A percentile compares a stretch with the other conserved stretches of the same genome.
These are phyloP conservation scores for Magnolia sinica DNA, from an alignment of 164 flowering plant genomes.

Conservation along the genomic window DNA sequence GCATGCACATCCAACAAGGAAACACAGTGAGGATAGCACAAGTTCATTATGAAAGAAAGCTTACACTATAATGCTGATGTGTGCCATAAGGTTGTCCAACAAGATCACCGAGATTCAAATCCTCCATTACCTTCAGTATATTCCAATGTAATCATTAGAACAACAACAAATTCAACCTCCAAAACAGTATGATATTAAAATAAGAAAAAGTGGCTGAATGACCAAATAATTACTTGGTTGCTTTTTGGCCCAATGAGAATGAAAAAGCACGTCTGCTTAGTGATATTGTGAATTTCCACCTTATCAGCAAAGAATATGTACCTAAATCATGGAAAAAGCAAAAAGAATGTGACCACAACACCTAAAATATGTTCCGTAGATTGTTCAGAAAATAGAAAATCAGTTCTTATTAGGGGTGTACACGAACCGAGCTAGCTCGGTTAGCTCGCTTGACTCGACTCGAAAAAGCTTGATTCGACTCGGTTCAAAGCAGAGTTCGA, in stretches of 20 bases:
- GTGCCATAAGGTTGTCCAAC: constrained; percentile 81
- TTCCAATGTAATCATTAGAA: constrained; percentile 10
- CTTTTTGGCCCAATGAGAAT: constrained; percentile 75
- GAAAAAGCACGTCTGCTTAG: constrained; percentile 62
- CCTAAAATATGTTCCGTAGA: background rate
- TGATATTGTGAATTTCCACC: constrained; percentile 78
- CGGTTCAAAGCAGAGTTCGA: too few relatives aligned
- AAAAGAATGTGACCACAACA: background rate
- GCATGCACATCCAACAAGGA: background rate
- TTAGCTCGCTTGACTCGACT: too few relatives aligned
- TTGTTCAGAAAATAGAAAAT: background rate
- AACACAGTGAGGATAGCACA: background rate
- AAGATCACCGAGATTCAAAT: constrained; percentile 63
- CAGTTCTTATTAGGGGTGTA: too few relatives aligned
- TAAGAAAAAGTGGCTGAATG: background rate
- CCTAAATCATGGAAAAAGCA: constrained; percentile 30
- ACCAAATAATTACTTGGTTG: constrained; percentile 45
- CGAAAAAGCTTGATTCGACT: too few relatives aligned
- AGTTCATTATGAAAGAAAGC: constrained; percentile 11
- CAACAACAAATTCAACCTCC: constrained; percentile 6
- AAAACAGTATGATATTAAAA: background rate
- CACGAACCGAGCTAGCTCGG: too few relatives aligned
- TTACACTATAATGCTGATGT: constrained; percentile 72
- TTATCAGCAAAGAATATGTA: constrained; percentile 84
- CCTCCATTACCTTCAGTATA: constrained; percentile 54